Conservation (phyloP, 176 grass and related monocot genomes). For the Phragmites australis region DNA sequence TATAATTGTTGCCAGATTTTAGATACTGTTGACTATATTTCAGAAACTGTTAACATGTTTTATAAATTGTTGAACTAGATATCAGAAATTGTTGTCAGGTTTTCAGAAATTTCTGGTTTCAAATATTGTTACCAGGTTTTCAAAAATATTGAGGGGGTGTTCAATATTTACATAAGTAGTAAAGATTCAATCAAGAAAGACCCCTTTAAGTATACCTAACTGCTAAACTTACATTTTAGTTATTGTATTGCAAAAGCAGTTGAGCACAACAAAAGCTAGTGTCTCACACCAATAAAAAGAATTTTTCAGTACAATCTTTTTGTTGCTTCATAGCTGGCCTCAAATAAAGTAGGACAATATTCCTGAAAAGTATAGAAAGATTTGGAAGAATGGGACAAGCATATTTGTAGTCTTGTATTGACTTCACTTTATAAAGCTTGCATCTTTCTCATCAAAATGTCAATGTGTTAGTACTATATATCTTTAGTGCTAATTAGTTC, state of each 20-base stretch:
- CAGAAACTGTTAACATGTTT: too few species aligned
- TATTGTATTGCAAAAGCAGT: background rate
- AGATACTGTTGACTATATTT: too few species aligned
- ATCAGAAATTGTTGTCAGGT: background rate
- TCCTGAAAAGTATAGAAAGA: slow-evolving; percentile 9
- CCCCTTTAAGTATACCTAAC: background rate
- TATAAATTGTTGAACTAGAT: background rate
- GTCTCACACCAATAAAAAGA: background rate
- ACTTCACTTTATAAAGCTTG: slow-evolving; percentile 35
- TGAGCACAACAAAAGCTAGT: slow-evolving; percentile 17
- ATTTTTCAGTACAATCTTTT: background rate
- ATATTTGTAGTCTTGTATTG: slow-evolving; percentile 1
- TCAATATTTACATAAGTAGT: too few species aligned
- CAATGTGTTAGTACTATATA: slow-evolving; percentile 16
- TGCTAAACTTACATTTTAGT: background rate
- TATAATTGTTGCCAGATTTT: too few species aligned
- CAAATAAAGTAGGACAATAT: slow-evolving; percentile 17
- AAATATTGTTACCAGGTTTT: too few species aligned
- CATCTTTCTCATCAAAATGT: slow-evolving; percentile 24
- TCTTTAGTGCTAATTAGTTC: background rate
- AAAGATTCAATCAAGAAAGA: background rate
- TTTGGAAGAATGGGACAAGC: slow-evolving; percentile 22
- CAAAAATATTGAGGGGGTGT: background rate
- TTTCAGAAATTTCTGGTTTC: too few species aligned
- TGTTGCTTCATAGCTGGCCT: background rate